phyloP scores from a whole-genome alignment of 371 early-diverging fungal species.

The Rhizopus microsporus region DNA sequence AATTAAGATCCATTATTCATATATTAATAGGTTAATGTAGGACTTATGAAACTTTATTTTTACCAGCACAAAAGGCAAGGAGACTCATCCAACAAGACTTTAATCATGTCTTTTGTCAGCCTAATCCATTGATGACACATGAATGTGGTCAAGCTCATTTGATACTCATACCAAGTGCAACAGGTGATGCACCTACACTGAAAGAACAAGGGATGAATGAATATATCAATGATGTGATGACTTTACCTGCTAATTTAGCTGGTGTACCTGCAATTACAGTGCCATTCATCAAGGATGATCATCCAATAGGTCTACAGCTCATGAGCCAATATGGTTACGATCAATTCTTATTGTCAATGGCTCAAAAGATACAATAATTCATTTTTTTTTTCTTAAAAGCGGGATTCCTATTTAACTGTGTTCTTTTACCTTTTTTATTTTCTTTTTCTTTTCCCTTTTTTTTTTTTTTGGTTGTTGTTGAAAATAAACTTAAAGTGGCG shows the following conservation, averaged over 20 bases:
- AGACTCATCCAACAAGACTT: constrained; percentile 81
- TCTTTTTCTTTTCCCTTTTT: constrained; percentile 4
- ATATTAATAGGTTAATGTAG: constrained; percentile 14
- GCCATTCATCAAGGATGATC: constrained; percentile 55
- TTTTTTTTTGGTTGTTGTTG: constrained; percentile 1
- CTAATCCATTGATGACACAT: constrained; percentile 28
- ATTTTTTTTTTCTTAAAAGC: constrained; percentile 5
- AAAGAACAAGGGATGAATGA: constrained; percentile 38
- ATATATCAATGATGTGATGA: constrained; percentile 88
- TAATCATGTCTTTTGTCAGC: constrained; percentile 63
- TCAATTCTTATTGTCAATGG: constrained; percentile 49
- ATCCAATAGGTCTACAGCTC: constrained; percentile 83
- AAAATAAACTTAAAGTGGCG: not conserved
- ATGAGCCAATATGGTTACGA: constrained; percentile 85
- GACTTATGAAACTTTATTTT: constrained; percentile 68
- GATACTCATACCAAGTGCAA: constrained; percentile 73
- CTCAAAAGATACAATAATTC: constrained; percentile 14
- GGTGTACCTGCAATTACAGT: constrained; percentile 75
- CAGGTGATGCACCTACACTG: constrained; percentile 64
- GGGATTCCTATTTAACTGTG: too few relatives aligned
- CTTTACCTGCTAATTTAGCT: constrained; percentile 86
- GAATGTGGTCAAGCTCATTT: constrained; percentile 48
- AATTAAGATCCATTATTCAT: not conserved
- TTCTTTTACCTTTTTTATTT: constrained; percentile 2
- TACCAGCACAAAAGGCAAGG: constrained; percentile 81